Evolutionary conservation across 108 stramenopile species (phyloP), one percentile per base, ranked within the genome.

Genomic region (Nannochloropsis oceanica): DNA sequence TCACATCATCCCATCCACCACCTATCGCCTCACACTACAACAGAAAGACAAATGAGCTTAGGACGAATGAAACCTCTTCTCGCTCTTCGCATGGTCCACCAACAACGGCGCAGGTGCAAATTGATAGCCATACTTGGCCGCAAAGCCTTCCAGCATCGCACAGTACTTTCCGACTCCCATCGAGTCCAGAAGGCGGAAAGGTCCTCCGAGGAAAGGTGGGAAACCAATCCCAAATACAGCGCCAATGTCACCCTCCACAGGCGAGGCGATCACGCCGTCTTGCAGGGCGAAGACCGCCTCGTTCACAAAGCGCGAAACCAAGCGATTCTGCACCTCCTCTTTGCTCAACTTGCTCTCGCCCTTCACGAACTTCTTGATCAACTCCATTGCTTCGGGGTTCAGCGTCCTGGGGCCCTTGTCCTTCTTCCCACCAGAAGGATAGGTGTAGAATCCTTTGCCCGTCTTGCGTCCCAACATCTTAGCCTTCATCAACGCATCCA

Each of bases 211-310:
- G 94, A 98, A 98, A n/a, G 97, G 97, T 13, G 96, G 95, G 91
- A 99, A 98, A 81, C 99, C 99, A 83, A 96, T 97, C 80, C 99
- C 99, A 92, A 99, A 98, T 34, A 99, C 96, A 13, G 98, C 91
- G 43, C 97, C 99, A 90, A 99, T 97, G 90, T 99, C 97, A 84
- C 98, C 99, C 42, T 95, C 96, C 8, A 94, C 95, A 7, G 99
- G 97, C 83, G 95, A 93, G 79, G 92, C 93, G 89, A 99, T 97
- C 44, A 99, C 96, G 85, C 95, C 98, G 90, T 99, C 98, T 88
- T 83, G 83, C 26, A 99, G 90, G 87, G 97, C 98, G 83, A 96
- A 95, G 86, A 93, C 95, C 12, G 99, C 99, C 89, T 99, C 99
- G 88, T 98, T 99, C 44, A 99, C 92, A 90, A 99, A 96, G 44